Evolutionary conservation across 495 filamentous ascomycete species (phyloP), one percentile per base, ranked within the genome.

Genomic region (Aspergillus cristatus): DNA sequence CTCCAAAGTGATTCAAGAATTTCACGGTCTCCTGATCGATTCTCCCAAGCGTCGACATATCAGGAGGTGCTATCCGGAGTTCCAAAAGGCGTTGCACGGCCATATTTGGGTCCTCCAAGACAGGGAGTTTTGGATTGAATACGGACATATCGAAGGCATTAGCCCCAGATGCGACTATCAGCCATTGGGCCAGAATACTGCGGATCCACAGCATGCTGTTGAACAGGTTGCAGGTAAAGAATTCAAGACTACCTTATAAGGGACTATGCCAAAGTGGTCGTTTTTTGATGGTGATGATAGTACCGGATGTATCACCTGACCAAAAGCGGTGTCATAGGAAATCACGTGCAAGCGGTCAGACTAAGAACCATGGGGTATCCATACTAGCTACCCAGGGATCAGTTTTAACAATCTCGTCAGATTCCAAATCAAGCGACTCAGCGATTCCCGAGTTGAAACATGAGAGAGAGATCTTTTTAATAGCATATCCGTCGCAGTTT

Each of bases 31-130:
- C 50, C n/a, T 68, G 65, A 39, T 65, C 58, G n/a, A 50, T 42
- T 34, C 51, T 46, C 32, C 64, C 60, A 18, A 79, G 62, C 25
- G 51, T 46, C 28, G 76, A 72, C 42, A 60, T 72, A 15, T 66
- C 46, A 18, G 75, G 66, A 3, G 74, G 46, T n/a, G 68, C 65
- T 39, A 72, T 51, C 48, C 75, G 64, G 42, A 73, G 68, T 38
- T 76, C 72, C 29, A 80, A 34, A 18, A 80, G 53, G 20, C 73
- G 58, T 46, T 66, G 65, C 31, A 75, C 71, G 24, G 62, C 57
- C 46, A 66, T 58, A 13, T 41, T 30, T 6, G 34, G n/a, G 25
- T 40, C 37, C 20, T 31, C 12, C 2, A 37, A 18, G 10, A 28
- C 25, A 14, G 20, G 20, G 4, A 38, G 39, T 20, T 25, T 10